Conservation (phyloP, 169 alveolate species). For the Toxoplasma gondii region DNA sequence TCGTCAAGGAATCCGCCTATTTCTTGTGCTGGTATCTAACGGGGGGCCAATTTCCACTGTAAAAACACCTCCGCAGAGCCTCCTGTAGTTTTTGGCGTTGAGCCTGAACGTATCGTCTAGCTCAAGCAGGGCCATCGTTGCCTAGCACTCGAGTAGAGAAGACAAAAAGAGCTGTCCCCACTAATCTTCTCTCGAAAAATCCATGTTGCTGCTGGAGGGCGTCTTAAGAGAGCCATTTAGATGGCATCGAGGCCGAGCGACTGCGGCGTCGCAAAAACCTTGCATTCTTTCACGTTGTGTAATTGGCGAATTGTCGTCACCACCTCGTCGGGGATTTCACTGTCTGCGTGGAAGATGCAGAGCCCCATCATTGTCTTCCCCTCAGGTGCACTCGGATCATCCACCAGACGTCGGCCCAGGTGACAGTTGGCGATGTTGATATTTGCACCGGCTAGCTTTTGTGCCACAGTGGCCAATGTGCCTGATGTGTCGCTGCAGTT, state of each 20-base stretch:
- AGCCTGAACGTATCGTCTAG: no score
- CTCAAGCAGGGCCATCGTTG: no score
- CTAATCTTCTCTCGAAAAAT: no score
- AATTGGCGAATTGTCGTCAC: background rate
- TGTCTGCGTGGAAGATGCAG: slow-evolving; percentile 10
- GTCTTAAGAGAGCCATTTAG: background rate
- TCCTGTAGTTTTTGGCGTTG: no score
- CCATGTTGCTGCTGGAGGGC: no score
- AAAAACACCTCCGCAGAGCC: no score
- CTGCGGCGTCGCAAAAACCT: background rate
- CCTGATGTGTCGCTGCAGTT: background rate
- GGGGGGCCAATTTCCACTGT: no score
- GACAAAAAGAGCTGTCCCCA: no score
- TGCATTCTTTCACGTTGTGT: background rate
- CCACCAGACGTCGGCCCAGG: slow-evolving; percentile 16
- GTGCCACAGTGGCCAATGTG: background rate
- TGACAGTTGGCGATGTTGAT: slow-evolving; percentile 47
- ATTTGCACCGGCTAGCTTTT: background rate
- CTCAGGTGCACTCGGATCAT: background rate
- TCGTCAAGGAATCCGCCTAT: no score
- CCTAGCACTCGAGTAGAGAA: no score
- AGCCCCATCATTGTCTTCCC: slow-evolving; percentile 10
- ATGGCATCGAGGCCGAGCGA: background rate
- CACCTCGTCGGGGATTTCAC: background rate
- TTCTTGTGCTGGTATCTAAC: no score